Base-by-base conservation (phyloP, 2,329 filamentous ascomycete species). In the Lachnellula suecica region DNA sequence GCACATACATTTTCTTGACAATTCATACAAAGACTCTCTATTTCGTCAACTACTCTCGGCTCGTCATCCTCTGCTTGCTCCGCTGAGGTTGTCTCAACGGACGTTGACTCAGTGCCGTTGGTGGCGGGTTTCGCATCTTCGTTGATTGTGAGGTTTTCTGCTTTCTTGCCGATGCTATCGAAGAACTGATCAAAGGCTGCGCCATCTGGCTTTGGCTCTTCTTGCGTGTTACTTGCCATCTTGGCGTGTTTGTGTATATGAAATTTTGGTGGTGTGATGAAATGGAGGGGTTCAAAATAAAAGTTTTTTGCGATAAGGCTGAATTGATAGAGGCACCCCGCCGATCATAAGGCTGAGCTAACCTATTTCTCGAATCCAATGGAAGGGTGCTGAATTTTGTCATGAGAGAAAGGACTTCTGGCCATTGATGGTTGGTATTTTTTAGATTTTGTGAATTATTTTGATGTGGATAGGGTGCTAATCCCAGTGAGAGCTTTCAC, bases 1-100 rank as follows among this genome's bases (percentile, higher is more conserved):
- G 15, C 24, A 43, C 76, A 65, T 74, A 88, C 87, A 78, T 91
- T 88, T 62, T 91, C 78, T 62, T 85, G 82, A 72, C 89, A 93
- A 75, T 90, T 91, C 89, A 93, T 92, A 76, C 89, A 93, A 20
- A 93, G 78, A 59, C 87, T 90, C 71, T 92, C 88, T 56, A 87
- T 85, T 71, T 87, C 81, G 59, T 87, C 82, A 38, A 87, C 83
- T 4, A 82, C 73, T 58, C 73, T 78, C 52, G 71, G 72, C 22
- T 84, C 79, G 34, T 82, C 78, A 17, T 68, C 67, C 42, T 60
- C 61, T 22, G 64, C 61, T 17, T 68, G 46, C 31, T 62, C 59
- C 15, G 67, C 38, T 10, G 40, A 23, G 27, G 52, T 40, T 46
- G 25, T 19, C 44, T 22, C 23, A n/a, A 40, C 42, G 17, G 42